Evolutionary conservation across 1,284 basidiomycete genomes (phyloP).

Genomic region (Leccinum solheimii): DNA sequence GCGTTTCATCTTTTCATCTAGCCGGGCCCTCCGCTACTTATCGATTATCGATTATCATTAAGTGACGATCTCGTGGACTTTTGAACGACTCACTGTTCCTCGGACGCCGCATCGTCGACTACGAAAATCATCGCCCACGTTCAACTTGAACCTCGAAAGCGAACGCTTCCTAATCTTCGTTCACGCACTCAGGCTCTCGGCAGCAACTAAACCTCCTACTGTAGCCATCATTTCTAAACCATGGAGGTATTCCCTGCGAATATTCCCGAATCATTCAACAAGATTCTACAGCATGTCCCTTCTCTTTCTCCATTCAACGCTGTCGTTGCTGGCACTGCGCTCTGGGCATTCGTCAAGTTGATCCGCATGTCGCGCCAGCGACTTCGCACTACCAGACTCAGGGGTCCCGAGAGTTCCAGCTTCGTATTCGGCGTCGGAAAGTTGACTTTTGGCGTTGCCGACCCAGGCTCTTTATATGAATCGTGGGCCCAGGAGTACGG

Average conservation of each 20-base stretch:
- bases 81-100: too few species aligned
- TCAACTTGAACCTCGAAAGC: too few species aligned
- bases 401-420: background rate
- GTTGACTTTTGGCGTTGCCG: background rate
- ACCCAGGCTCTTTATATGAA: background rate
- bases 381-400: background rate
- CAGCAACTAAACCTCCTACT: background rate
- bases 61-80: too few species aligned
- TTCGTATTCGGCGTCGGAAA: background rate
- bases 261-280: background rate
- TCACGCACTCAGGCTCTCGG: background rate
- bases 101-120: too few species aligned
- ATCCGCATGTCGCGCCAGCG: background rate
- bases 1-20: too few species aligned
- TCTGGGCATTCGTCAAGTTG: background rate
- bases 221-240: background rate
- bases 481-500: background rate
- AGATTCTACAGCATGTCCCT: background rate
- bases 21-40: too few species aligned
- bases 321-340: background rate
- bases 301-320: background rate
- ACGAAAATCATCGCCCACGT: too few species aligned
- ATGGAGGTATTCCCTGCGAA: background rate
- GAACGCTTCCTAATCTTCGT: background rate
- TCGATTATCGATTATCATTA: too few species aligned